Conservation (phyloP, 306 rosid genomes). For the Cicer bijugum region DNA sequence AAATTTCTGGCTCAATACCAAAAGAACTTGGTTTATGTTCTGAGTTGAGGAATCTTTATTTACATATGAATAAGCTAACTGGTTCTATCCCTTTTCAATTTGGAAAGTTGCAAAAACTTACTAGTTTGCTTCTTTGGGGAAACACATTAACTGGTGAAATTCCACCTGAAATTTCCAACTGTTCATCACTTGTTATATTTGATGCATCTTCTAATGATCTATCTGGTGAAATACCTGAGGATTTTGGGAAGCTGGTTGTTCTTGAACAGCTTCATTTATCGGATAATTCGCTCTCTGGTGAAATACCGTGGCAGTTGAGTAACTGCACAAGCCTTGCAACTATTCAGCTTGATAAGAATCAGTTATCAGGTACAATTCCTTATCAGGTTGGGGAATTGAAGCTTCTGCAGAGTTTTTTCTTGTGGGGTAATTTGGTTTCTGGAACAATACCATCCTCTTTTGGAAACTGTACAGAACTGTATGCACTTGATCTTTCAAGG, state of each 20-base stretch:
- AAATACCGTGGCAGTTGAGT: slow-evolving; percentile 80
- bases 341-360: slow-evolving; percentile 93
- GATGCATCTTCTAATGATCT: slow-evolving; percentile 84
- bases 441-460: slow-evolving; percentile 87
- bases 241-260: slow-evolving; percentile 76
- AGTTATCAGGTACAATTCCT: slow-evolving; percentile 87
- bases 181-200: slow-evolving; percentile 81
- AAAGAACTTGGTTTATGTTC: slow-evolving; percentile 78
- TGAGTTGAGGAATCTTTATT: slow-evolving; percentile 78
- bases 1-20: slow-evolving; percentile 76
- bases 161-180: slow-evolving; percentile 79
- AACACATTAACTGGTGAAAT: slow-evolving; percentile 76
- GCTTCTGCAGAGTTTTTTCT: slow-evolving; percentile 72
- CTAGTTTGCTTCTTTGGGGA: slow-evolving; percentile 82
- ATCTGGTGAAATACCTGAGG: slow-evolving; percentile 73
- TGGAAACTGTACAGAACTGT: slow-evolving; percentile 89
- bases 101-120: slow-evolving; percentile 81
- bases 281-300: slow-evolving; percentile 71
- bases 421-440: slow-evolving; percentile 90
- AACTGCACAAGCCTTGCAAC: slow-evolving; percentile 88
- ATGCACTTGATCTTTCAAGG: slow-evolving; percentile 93
- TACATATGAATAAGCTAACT: slow-evolving; percentile 82
- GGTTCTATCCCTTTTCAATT: slow-evolving; percentile 78
- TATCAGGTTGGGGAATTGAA: slow-evolving; percentile 77
- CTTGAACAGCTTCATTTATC: slow-evolving; percentile 93